Evolutionary conservation across 257 asterid species (phyloP), one percentile per base, ranked within the genome.

Genomic region (Capsicum baccatum): DNA sequence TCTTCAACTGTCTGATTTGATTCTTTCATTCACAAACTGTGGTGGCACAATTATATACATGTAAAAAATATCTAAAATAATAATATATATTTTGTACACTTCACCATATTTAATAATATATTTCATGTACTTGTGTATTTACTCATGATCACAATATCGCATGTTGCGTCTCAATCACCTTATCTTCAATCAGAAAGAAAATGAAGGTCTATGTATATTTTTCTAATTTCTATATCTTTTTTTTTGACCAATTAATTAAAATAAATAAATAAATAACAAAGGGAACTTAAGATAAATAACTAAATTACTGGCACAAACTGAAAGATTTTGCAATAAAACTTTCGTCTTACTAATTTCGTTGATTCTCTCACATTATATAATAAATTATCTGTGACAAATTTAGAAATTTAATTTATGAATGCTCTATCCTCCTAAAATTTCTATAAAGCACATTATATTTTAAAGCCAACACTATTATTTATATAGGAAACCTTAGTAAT

Each of bases 1-100:
- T 76, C 80, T 76, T 76, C 64, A 76, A 14, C 81, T 52, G 81
- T 26, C 21, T 76, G 81, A 52, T 76, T 52, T 12, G 81, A 74
- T 74, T 17, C 81, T 74, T n/a, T 52, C 21, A 3, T 74, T 16
- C 60, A 50, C 5, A 74, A 74, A 74, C 5, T 21, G 48, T 64
- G 44, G 67, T 60, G 35, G 21, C 33, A 60, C 9, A 71, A 37
- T 6, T 8, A 39, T 66, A 35, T 4, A 6, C 8, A 26, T 26
- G 33, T 26, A 26, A 17, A 8, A 59, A n/a, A n/a, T 9, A 71
- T 71, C 16, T 37, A 71, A 47, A n/a, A 71, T 71, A 3, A 44
- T 71, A 70, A 71, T 42, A 66, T 67, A 66, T 67, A 71, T 71
- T 10, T n/a, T 44, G 33, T 26, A 26, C 6, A 47, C 3, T 71